phyloP scores from a whole-genome alignment of 306 rosid species.

The Vigna unguiculata region DNA sequence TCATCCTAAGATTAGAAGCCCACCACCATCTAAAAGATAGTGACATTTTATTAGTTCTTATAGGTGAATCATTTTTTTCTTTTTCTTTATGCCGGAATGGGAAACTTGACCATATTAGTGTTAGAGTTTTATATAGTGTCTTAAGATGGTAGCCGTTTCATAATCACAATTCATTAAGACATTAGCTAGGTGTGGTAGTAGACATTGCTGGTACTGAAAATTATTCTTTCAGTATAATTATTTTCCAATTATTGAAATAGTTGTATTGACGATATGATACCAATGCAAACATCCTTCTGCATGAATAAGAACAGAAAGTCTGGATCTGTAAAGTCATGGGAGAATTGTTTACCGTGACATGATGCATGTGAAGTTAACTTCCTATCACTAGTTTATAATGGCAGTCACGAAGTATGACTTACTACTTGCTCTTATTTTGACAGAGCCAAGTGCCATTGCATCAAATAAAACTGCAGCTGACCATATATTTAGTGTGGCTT shows the following conservation, averaged over 20 bases:
- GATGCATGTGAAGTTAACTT: constrained; percentile 9
- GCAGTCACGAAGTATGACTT: background rate
- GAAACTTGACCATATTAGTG: constrained; percentile 1
- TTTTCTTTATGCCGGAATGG: background rate
- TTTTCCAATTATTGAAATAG: background rate
- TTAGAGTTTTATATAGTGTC: background rate
- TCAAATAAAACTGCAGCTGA: constrained; percentile 1
- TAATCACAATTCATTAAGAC: background rate
- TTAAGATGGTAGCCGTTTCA: background rate
- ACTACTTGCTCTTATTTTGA: constrained; percentile 22
- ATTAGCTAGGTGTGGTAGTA: background rate
- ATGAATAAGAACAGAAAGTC: constrained; percentile 1
- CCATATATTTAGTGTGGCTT: constrained; percentile 14
- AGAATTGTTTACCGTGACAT: background rate
- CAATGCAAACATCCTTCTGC: constrained; percentile 21
- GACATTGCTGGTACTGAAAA: constrained; percentile 2
- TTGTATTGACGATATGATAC: background rate
- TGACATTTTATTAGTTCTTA: background rate
- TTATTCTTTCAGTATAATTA: background rate
- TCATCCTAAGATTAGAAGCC: constrained; percentile 24
- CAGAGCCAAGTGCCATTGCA: background rate
- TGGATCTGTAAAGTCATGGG: constrained; percentile 5
- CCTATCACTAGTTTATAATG: background rate
- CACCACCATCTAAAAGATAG: background rate
- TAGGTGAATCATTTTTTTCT: constrained; percentile 1